Base-by-base conservation (phyloP, 2,329 filamentous ascomycete genomes). In the Pseudogymnoascus sp. region DNA sequence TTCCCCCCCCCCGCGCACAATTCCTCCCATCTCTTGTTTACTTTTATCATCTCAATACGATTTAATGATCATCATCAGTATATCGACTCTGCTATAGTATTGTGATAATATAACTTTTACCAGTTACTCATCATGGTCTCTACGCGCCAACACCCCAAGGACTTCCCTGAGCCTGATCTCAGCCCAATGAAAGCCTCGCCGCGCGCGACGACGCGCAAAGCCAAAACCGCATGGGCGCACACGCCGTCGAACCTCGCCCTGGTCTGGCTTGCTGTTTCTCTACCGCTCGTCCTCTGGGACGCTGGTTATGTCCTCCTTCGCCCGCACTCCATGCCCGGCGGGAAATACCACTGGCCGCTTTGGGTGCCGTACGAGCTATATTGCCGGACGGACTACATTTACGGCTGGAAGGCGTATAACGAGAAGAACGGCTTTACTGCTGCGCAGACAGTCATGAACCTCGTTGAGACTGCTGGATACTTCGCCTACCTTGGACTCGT, bases 221-320 rank as follows among this genome's bases (percentile, higher is more conserved):
- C 29, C 68, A 71, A 69, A 68, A 63, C 61, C 51, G 62, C 66
- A 63, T 85, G 84, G 83, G 77, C 80, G 9, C 86, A 89, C 70
- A 84, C 81, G 0, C 83, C 84, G 2, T 82, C 82, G 10, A 80
- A 80, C 60, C 71, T 85, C 10, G 78, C 84, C 12, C 76, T 86
- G 15, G 68, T 83, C 44, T 89, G 86, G 86, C 79, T 89, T 10
- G 68, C 78, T 13, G 66, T 87, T 63, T 86, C 84, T n/a, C 74
- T 88, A 1, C 86, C 85, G 0, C 75, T 89, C 10, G 85, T 89
- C n/a, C 69, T 82, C 5, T 89, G 85, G 87, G 87, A 89, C 69
- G 78, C 79, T 2, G 75, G 78, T 33, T 90, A 89, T 72, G 80
- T 89, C 10, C 73, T 89, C 58, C 74, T 87, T 38, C 85, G 87